These are phyloP conservation scores for Pseudoperonospora humuli DNA, from an alignment of 352 stramenopile genomes.

Conservation along the genomic window DNA sequence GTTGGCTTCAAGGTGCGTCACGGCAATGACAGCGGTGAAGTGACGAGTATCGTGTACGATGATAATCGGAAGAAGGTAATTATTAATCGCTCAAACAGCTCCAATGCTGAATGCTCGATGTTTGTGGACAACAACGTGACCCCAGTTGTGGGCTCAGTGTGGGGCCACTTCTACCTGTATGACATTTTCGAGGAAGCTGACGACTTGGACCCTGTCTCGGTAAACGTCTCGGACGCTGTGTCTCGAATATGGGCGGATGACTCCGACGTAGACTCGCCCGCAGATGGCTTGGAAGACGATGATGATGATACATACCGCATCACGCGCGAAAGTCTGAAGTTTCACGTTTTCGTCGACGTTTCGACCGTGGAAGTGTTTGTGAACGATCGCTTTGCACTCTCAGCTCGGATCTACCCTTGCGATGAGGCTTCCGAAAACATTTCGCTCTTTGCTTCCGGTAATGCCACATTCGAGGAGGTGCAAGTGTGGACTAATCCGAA, in stretches of 20 bases:
- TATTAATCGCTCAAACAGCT: slow-evolving; percentile 47
- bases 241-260: too few species aligned
- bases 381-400: slow-evolving; percentile 59
- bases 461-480: slow-evolving; percentile 50
- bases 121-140: slow-evolving; percentile 30
- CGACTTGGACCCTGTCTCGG: too few species aligned
- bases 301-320: too few species aligned
- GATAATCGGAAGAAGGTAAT: slow-evolving; percentile 48
- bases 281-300: too few species aligned
- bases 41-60: slow-evolving; percentile 58
- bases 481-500: slow-evolving; percentile 59
- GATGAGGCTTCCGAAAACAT: slow-evolving; percentile 48
- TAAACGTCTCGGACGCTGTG: too few species aligned
- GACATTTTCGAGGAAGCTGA: too few species aligned
- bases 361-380: slow-evolving; percentile 67
- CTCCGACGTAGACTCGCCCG: too few species aligned
- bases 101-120: slow-evolving; percentile 34
- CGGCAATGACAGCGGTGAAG: slow-evolving; percentile 35
- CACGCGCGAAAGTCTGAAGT: slow-evolving; percentile 44
- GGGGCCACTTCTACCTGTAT: slow-evolving; percentile 57
- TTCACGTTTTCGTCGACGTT: slow-evolving; percentile 63
- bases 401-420: slow-evolving; percentile 59
- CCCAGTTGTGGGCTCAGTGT: slow-evolving; percentile 26
- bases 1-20: slow-evolving; percentile 55
- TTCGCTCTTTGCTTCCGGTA: slow-evolving; percentile 33